Conservation (phyloP, 1,284 basidiomycete genomes). For the Ganoderma leucocontextum region DNA sequence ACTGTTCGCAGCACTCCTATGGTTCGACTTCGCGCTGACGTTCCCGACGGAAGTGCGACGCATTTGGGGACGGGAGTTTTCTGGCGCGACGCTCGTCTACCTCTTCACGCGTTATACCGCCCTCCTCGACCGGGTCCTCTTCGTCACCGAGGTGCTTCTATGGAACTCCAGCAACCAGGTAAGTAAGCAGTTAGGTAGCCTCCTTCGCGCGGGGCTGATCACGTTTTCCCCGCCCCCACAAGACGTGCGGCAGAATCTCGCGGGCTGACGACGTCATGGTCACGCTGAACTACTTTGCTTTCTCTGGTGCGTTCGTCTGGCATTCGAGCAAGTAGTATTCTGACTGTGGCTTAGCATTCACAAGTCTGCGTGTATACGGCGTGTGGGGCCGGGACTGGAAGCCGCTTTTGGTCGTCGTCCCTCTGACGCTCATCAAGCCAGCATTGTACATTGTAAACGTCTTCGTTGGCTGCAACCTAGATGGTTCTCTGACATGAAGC, state of each 20-base stretch:
- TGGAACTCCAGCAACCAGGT: constrained; percentile 6
- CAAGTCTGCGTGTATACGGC: background rate
- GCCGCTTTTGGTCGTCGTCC: background rate
- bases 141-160: constrained; percentile 2
- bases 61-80: constrained; percentile 28
- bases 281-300: constrained; percentile 6
- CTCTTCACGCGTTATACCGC: constrained; percentile 30
- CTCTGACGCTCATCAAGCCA: background rate
- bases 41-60: constrained; percentile 26
- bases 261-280: background rate
- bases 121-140: constrained; percentile 17
- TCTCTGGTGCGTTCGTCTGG: background rate
- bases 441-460: constrained; percentile 8
- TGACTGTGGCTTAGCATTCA: constrained; percentile 6
- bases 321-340: background rate
- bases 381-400: constrained; percentile 4
- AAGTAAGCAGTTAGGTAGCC: background rate
- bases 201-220: background rate
- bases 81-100: constrained; percentile 28
- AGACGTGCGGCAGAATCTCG: background rate
- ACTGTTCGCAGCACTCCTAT: constrained; percentile 5
- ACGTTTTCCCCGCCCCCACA: background rate
- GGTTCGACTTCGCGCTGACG: constrained; percentile 26
- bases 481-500: background rate
- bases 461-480: background rate